Evolutionary conservation across 2,329 filamentous ascomycete genomes (phyloP), one percentile per base, ranked within the genome.

Genomic region (Talaromyces albobiverticillius): DNA sequence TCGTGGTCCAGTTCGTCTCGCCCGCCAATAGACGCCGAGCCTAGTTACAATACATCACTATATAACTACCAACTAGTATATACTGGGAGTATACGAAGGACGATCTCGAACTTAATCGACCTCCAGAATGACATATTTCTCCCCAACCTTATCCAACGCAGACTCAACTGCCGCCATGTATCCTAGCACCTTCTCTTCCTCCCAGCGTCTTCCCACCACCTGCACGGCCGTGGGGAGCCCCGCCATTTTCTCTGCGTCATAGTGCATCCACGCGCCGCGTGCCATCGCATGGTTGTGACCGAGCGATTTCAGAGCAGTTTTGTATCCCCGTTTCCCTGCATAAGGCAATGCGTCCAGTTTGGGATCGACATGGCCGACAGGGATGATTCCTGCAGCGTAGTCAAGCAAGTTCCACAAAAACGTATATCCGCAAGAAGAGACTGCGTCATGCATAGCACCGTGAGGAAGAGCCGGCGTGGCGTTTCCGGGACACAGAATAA

Each of bases 391-490:
- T 11, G 83, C 82, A 1, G 88, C 83, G 71, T 96, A 96, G 67
- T 96, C 93, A 46, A 96, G 82, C 83, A 96, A 61, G 64, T 96
- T 96, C 76, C 94, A 97, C 53, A 96, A 73, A 68, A 96, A 96
- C 0, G 92, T 96, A 67, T 97, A 96, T 1, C 90, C 91, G 64
- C 92, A 96, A 61, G 86, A 90, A 58, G 87, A 88, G 42, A 94
- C 85, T 2, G 90, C 90, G 62, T 93, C 86, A 61, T 84, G 83
- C 90, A 96, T 96, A 0, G 85, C 91, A 45, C 86, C 83, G 67
- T 95, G 91, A 1, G 91, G 91, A 3, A 95, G 83, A 0, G 92
- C 92, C 1, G 92, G 91, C 0, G 90, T 95, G 0, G 92, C 90
- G 68, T 96, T 96, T 0, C 87, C 90, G n/a, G 89, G 88, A 9